phyloP scores from a whole-genome alignment of 2,329 filamentous ascomycete species.

The Talaromyces marneffei region DNA sequence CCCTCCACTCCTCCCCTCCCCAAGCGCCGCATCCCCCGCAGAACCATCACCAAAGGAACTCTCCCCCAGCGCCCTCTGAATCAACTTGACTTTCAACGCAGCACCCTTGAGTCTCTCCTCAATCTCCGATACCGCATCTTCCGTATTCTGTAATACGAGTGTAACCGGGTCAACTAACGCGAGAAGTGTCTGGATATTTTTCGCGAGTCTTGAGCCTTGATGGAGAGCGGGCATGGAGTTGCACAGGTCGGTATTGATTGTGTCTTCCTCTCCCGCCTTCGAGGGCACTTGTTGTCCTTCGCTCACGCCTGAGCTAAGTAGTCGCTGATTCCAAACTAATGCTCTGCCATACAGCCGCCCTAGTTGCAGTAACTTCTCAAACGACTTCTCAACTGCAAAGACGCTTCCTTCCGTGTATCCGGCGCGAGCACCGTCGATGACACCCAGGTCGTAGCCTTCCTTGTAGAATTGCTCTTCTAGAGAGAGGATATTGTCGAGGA shows the following conservation, averaged over 20 bases:
- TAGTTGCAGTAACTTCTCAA: conserved; percentile 81
- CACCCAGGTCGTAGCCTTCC: conserved; percentile 71
- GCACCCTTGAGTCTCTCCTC: conserved; percentile 83
- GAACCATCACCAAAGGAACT: conserved; percentile 24
- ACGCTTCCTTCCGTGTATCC: conserved; percentile 83
- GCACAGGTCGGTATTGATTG: conserved; percentile 26
- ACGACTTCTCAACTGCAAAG: conserved; percentile 87
- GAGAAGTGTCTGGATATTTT: conserved; percentile 69
- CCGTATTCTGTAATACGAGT: conserved; percentile 72
- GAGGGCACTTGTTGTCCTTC: conserved; percentile 18
- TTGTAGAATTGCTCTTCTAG: conserved; percentile 69
- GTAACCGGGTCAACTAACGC: conserved; percentile 73
- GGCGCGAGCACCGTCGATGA: conserved; percentile 66
- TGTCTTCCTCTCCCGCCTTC: not conserved
- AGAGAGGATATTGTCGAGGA: conserved; percentile 53
- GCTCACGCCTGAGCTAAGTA: conserved; percentile 33
- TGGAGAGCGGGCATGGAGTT: conserved; percentile 43
- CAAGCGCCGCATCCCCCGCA: conserved; percentile 21
- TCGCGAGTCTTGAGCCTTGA: conserved; percentile 61
- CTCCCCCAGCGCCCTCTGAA: conserved; percentile 64
- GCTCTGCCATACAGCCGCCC: conserved; percentile 73
- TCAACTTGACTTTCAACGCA: conserved; percentile 74
- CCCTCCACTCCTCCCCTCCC: conserved; percentile 25
- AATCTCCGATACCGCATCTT: conserved; percentile 84
- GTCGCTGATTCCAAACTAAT: conserved; percentile 74